Percentiles rank a stretch among this genome's conserved stretches.
phyloP scores from a whole-genome alignment of 2,329 filamentous ascomycete species.

The Trematosphaeria pertusa region DNA sequence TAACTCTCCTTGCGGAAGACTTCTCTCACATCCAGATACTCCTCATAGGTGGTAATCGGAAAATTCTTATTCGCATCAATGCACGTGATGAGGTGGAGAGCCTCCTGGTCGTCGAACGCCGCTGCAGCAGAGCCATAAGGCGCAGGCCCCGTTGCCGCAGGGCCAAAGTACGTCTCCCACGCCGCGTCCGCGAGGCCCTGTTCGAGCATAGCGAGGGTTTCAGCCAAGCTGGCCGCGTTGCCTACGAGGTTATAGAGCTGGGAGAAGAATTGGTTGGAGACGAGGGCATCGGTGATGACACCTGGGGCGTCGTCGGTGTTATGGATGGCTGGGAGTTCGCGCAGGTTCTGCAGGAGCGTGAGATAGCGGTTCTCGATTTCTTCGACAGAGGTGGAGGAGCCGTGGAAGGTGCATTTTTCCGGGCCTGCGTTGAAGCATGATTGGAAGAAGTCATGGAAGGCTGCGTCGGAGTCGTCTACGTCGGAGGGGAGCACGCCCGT shows the following conservation, averaged over 20 bases:
- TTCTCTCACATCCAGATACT: background rate
- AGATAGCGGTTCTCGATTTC: constrained; percentile 1
- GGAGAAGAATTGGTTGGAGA: background rate
- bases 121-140: background rate
- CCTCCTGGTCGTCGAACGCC: background rate
- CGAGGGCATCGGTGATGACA: background rate
- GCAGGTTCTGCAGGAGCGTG: background rate
- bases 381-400: background rate
- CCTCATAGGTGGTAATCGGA: background rate
- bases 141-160: too few species aligned
- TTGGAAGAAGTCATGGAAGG: constrained; percentile 55
- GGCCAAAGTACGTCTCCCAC: background rate
- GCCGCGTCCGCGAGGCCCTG: background rate
- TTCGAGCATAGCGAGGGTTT: background rate
- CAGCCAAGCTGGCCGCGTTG: background rate
- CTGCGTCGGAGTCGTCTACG: constrained; percentile 1
- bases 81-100: background rate
- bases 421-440: constrained; percentile 59
- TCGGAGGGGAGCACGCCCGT: background rate
- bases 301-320: background rate
- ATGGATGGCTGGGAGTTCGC: background rate
- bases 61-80: background rate
- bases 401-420: constrained; percentile 1
- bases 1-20: background rate
- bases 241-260: background rate